Percentiles rank a stretch among this genome's conserved stretches.
Conservation (phyloP, 768 basidiomycete species). For the Podaxis mareebaensis region DNA sequence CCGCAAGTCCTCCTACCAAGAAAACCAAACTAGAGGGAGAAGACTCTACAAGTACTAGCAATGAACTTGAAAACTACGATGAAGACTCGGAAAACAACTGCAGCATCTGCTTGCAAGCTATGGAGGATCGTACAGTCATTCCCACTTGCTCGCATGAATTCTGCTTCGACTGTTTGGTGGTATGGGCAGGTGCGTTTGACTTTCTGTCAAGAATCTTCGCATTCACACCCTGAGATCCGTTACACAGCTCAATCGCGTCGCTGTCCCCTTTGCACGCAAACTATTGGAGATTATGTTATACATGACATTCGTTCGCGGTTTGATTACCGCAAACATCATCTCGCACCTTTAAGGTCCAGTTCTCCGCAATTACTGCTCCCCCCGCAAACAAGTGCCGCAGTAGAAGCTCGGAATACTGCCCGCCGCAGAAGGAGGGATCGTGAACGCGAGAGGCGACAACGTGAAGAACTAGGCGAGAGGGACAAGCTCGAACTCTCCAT, state of each 20-base stretch:
- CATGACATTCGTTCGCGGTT: slow-evolving; percentile 76
- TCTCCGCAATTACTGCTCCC: slow-evolving; percentile 43
- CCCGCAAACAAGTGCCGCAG: slow-evolving; percentile 25
- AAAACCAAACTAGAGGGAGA: slow-evolving; percentile 4
- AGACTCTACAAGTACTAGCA: not conserved
- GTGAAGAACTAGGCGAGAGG: slow-evolving; percentile 52
- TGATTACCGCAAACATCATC: slow-evolving; percentile 81
- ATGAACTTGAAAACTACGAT: slow-evolving; percentile 26
- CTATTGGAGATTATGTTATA: slow-evolving; percentile 72
- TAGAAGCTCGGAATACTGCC: slow-evolving; percentile 27
- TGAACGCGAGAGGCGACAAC: slow-evolving; percentile 47
- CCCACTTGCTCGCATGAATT: slow-evolving; percentile 91
- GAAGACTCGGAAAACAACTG: slow-evolving; percentile 62
- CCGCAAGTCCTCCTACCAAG: slow-evolving; percentile 8
- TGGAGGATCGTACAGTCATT: slow-evolving; percentile 78
- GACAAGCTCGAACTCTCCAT: slow-evolving; percentile 80
- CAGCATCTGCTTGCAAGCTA: slow-evolving; percentile 80
- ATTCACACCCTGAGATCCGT: not conserved
- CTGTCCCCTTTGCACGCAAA: slow-evolving; percentile 74
- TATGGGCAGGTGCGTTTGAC: slow-evolving; percentile 77
- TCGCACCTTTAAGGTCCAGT: slow-evolving; percentile 57
- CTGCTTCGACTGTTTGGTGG: slow-evolving; percentile 86
- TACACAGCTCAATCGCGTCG: slow-evolving; percentile 69
- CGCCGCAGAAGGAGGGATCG: slow-evolving; percentile 35
- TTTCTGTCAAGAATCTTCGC: not conserved